Evolutionary conservation across 108 stramenopile genomes (phyloP).

Genomic region (Tribonema minus): DNA sequence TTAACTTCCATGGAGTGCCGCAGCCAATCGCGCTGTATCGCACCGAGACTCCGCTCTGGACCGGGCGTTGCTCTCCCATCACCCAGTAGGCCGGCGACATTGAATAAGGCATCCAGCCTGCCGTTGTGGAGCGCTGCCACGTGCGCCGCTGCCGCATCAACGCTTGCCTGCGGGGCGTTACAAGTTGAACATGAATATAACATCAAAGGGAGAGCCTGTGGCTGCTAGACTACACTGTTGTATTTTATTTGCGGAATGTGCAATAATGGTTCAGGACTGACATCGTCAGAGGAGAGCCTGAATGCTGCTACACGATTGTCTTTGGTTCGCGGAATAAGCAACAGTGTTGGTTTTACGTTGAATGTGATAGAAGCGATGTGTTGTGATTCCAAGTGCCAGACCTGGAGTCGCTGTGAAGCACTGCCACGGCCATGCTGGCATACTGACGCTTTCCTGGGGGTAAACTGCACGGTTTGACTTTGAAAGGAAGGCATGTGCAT

Average conservation of each 20-base stretch:
- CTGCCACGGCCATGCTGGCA: too few relatives aligned
- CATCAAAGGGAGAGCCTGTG: background rate
- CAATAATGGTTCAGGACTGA: background rate
- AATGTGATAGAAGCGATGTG: too few relatives aligned
- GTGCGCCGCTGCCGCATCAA: background rate
- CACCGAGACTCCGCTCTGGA: slow-evolving; percentile 30
- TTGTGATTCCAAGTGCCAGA: too few relatives aligned
- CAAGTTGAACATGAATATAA: too few relatives aligned
- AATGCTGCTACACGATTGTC: too few relatives aligned
- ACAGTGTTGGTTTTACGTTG: too few relatives aligned
- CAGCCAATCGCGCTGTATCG: slow-evolving; percentile 74
- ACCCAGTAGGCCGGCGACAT: slow-evolving; percentile 29
- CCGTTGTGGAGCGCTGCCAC: background rate
- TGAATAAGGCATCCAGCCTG: slow-evolving; percentile 34
- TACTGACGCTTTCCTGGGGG: too few relatives aligned
- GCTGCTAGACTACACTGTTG: background rate
- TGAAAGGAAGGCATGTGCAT: too few relatives aligned
- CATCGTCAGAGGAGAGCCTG: background rate
- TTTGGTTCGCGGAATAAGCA: too few relatives aligned
- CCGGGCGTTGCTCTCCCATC: slow-evolving; percentile 27
- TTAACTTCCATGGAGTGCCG: slow-evolving; percentile 68
- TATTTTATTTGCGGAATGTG: background rate
- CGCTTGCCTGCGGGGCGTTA: background rate
- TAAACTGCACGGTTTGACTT: too few relatives aligned
- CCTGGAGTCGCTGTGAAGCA: too few relatives aligned